phyloP scores from a whole-genome alignment of 2,329 filamentous ascomycete genomes.

The Sphaerulina musiva region DNA sequence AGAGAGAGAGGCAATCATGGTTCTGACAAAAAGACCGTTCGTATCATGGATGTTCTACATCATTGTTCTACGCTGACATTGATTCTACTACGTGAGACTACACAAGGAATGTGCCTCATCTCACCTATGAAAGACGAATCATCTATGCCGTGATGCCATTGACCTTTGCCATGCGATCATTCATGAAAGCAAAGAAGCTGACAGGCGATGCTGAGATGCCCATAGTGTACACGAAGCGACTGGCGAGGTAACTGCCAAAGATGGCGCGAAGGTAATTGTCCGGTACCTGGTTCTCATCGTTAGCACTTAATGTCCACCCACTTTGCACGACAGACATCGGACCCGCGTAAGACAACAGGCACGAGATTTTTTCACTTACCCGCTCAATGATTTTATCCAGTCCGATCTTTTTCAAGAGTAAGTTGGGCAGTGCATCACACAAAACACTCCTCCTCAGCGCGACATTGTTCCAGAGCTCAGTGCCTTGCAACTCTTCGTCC shows the following conservation, averaged over 20 bases:
- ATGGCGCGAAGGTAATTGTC: constrained; percentile 89
- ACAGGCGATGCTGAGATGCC: constrained; percentile 91
- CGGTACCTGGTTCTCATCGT: constrained; percentile 54
- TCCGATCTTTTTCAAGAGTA: constrained; percentile 83
- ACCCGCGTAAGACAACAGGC: no score
- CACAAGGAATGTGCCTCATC: neutral
- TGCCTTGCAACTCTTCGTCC: constrained; percentile 91
- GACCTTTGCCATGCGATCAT: constrained; percentile 39
- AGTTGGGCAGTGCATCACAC: constrained; percentile 73
- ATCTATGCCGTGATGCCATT: constrained; percentile 7
- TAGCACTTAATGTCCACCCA: neutral
- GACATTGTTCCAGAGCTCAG: constrained; percentile 81
- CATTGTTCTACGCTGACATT: constrained; percentile 10
- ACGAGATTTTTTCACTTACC: constrained; percentile 42
- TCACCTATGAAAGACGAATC: neutral
- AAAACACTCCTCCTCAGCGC: constrained; percentile 72
- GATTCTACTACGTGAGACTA: neutral
- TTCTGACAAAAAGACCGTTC: neutral
- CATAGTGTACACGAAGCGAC: constrained; percentile 92
- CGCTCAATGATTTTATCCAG: constrained; percentile 78
- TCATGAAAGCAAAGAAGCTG: constrained; percentile 89
- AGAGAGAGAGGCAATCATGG: no score
- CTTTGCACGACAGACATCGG: neutral
- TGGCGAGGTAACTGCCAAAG: constrained; percentile 91
- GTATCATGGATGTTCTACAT: neutral